Evolutionary conservation across 2,329 filamentous ascomycete genomes (phyloP).

Genomic region (Ophidiomyces ophidiicola): DNA sequence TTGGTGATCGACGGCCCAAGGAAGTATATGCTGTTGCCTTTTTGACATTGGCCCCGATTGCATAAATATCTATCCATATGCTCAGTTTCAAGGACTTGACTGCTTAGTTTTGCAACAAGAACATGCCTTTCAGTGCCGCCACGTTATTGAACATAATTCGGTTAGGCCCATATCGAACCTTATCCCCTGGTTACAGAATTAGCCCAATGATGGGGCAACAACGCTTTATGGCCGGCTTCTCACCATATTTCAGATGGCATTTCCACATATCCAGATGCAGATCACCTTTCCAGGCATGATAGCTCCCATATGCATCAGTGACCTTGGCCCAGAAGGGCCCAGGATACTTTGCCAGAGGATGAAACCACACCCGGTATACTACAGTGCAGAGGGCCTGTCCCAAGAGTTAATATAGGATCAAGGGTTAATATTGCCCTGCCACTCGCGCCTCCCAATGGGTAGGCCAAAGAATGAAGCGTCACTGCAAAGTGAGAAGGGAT

Average conservation of each 20-base stretch:
- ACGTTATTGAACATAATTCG: conserved; percentile 64
- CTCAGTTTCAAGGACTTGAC: too few relatives aligned
- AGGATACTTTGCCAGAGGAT: conserved; percentile 16
- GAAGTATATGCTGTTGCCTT: conserved; percentile 31
- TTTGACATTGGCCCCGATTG: conserved; percentile 19
- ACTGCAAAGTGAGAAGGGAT: too few relatives aligned
- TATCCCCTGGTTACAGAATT: conserved; percentile 21
- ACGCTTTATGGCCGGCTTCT: background rate
- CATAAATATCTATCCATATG: conserved; percentile 38
- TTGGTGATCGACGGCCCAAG: conserved; percentile 7
- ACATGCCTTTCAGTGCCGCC: conserved; percentile 46
- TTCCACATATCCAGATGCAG: conserved; percentile 13
- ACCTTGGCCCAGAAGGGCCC: conserved; percentile 14
- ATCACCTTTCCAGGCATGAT: conserved; percentile 12
- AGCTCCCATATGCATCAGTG: conserved; percentile 9
- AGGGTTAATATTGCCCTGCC: too few relatives aligned
- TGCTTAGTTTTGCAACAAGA: background rate
- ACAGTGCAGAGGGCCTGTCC: too few relatives aligned
- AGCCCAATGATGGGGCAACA: background rate
- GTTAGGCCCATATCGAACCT: conserved; percentile 69
- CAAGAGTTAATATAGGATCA: too few relatives aligned
- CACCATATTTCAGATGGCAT: conserved; percentile 26
- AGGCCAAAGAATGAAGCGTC: too few relatives aligned
- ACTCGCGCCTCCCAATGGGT: too few relatives aligned
- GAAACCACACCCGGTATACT: conserved; percentile 16